Evolutionary conservation across 2,329 filamentous ascomycete species (phyloP), one percentile per base, ranked within the genome.

Genomic region (Aspergillus sp.): DNA sequence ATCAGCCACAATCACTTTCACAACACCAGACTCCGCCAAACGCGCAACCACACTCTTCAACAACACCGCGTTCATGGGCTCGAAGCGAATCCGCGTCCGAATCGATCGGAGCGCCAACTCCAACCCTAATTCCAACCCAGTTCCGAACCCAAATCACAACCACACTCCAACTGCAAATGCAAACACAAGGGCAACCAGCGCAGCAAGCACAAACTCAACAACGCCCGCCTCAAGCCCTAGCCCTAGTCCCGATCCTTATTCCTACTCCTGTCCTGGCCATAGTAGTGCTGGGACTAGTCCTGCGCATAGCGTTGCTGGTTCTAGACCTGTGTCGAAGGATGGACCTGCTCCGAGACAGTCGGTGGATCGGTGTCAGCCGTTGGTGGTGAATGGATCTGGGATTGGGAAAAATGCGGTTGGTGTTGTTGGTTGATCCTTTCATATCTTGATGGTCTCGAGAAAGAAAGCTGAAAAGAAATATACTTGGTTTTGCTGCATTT

Each of bases 381-480:
- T 67, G 39, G 64, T 67, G 7, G 60, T 67, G 7, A 67, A 67
- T 47, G 64, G 64, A 17, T 67, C 64, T 17, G 58, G 58, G 10
- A 46, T 56, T 19, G 58, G 61, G 17, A 47, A 49, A 27, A 56
- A 54, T 19, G 52, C 52, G 6, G 41, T 56, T 60, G 48, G 50
- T 44, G 27, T 20, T 20, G 4, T 41, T 33, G 22, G 7, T 13
- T 32, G 23, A 27, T 43, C 12, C 17, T 20, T 10, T 23, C 4
- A n/a, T 9, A 23, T 7, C n/a, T 9, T 30, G 20, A 17, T 7
- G 2, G 17, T 19, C 17, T 43, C 15, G 23, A 10, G 10, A 30
- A 30, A 5, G 12, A 27, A 30, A 27, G 3, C 12, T 4, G 25
- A 30, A 30, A 30, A 30, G 25, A 30, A 30, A 12, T 30, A 3